Conservation (phyloP, 306 rosid species). For the Myrica gale region DNA sequence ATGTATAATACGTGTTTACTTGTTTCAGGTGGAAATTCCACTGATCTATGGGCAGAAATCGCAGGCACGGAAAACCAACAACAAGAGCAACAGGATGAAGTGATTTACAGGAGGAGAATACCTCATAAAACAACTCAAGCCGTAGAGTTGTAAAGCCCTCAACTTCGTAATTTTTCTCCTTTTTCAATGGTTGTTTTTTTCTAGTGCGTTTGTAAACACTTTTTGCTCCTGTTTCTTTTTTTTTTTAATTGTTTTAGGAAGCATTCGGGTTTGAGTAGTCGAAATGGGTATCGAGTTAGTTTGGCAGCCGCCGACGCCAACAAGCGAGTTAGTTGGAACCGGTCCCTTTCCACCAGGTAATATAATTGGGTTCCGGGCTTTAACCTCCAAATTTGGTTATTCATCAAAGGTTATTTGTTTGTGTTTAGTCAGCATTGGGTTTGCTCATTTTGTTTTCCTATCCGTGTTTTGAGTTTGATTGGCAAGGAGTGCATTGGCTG, state of each 20-base stretch:
- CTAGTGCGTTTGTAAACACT: background rate
- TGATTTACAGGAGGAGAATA: slow-evolving; percentile 60
- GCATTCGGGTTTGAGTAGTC: slow-evolving; percentile 20
- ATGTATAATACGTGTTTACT: background rate
- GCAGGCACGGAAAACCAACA: slow-evolving; percentile 33
- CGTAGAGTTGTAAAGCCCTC: slow-evolving; percentile 35
- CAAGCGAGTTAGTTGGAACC: slow-evolving; percentile 84
- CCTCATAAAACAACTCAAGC: slow-evolving; percentile 28
- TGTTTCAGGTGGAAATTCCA: slow-evolving; percentile 28
- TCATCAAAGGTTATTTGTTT: background rate
- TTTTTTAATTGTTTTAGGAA: slow-evolving; percentile 32
- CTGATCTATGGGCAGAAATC: slow-evolving; percentile 62
- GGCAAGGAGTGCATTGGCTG: background rate
- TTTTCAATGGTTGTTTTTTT: background rate
- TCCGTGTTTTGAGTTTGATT: slow-evolving; percentile 2
- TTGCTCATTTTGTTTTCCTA: background rate
- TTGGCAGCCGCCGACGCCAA: slow-evolving; percentile 46
- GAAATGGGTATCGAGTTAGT: slow-evolving; percentile 42
- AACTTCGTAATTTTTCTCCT: background rate
- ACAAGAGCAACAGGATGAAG: slow-evolving; percentile 33
- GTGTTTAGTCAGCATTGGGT: background rate
- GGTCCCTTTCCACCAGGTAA: slow-evolving; percentile 84
- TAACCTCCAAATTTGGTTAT: background rate
- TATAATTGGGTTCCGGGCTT: slow-evolving; percentile 3
- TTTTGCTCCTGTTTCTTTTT: background rate